Evolutionary conservation across 345 rosid genomes (phyloP), one percentile per base, ranked within the genome.

Genomic region (Anacardium occidentale): DNA sequence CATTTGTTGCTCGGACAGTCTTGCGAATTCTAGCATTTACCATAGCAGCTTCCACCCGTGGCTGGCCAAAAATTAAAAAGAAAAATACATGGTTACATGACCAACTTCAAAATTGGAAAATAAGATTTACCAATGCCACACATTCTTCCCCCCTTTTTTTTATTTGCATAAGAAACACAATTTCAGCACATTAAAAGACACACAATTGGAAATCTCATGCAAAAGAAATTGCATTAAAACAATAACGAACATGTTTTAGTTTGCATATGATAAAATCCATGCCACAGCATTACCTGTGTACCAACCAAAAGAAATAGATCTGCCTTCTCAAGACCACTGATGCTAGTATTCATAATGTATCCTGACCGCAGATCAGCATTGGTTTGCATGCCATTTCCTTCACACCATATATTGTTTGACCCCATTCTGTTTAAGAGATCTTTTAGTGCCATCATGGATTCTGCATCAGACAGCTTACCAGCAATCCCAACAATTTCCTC

Each of bases 31-130:
- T 90, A 11, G 98, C 99, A 82, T 93, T 91, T 68, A 96, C 91
- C 92, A 93, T 87, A 45, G 98, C 97, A 83, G 98, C 99, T 87
- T 96, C 99, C 21, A 90, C 89, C 71, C 98, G 89, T 18, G 97
- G 97, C 98, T 96, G 90, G 8, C 42, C 8, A 68, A 70, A 79
- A 83, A 71, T 68, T n/a, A n/a, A n/a, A 29, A 29, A 76, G 25
- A 50, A 42, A 76, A 59, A 66, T 51, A 69, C 29, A 72, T 69
- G 68, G 73, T 54, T 4, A 74, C 57, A 11, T 62, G 42, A 22
- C 14, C 57, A 54, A 14, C 10, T 25, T 10, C 60, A 10, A 15
- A 37, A 26, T 9, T 34, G 17, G 58, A 58, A 11, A 21, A 25
- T 7, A 50, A 42, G 56, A 37, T 40, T 73, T n/a, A 54, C 58